phyloP scores from a whole-genome alignment of 163 green algal genomes.

The Scenedesmus sp. region DNA sequence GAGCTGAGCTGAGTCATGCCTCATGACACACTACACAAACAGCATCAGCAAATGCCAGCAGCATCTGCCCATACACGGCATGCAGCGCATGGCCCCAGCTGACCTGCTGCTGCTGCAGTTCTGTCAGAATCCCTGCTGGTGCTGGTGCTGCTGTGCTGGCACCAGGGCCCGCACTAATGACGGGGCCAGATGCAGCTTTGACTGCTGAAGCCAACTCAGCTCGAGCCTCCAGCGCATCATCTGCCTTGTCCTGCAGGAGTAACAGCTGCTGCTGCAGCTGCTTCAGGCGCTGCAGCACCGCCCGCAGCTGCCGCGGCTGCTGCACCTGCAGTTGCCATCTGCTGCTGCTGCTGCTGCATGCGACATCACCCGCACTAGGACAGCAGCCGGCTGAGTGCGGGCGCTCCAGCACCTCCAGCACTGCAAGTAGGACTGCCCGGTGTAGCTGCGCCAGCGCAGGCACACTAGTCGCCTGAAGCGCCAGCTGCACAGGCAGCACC shows the following conservation, averaged over 20 bases:
- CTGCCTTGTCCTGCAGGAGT: background rate
- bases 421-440: background rate
- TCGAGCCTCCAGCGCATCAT: background rate
- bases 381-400: background rate
- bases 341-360: constrained; percentile 17
- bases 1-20: no score
- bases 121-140: background rate
- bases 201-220: background rate
- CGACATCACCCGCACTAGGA: no score
- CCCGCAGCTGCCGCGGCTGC: constrained; percentile 19
- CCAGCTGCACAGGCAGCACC: constrained; percentile 4
- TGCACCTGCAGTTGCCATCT: background rate
- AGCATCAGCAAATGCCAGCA: background rate
- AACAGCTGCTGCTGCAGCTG: constrained; percentile 34
- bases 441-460: constrained; percentile 11
- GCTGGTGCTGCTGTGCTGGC: background rate
- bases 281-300: background rate
- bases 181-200: background rate
- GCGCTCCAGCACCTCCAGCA: background rate
- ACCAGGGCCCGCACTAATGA: background rate
- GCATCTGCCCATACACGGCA: background rate
- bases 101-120: background rate
- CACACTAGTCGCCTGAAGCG: background rate
- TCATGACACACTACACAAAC: background rate
- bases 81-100: background rate